Percentiles rank a stretch among this genome's conserved stretches.
phyloP scores from a whole-genome alignment of 2,329 filamentous ascomycete species.

The Trichophyton benhamiae region DNA sequence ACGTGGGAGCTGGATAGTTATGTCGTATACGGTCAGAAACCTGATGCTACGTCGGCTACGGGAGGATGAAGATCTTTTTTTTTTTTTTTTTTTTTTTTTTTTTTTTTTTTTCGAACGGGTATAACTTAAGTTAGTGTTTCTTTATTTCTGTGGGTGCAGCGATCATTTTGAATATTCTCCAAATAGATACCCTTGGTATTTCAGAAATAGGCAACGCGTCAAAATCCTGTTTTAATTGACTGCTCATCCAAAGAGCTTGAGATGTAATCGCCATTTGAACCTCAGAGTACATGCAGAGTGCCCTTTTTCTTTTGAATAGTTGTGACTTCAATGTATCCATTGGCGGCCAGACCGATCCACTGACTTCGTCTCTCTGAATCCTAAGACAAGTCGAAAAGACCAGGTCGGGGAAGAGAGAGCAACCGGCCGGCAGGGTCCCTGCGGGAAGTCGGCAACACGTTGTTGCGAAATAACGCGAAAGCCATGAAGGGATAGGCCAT shows the following conservation, averaged over 20 bases:
- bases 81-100: not conserved
- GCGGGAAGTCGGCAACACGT: not conserved
- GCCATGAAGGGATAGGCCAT: not conserved
- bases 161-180: no score
- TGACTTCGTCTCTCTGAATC: not conserved
- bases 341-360: no score
- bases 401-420: not conserved
- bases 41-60: not conserved
- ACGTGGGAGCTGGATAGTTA: slow-evolving; percentile 8
- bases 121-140: not conserved
- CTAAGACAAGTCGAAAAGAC: not conserved
- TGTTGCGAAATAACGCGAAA: not conserved
- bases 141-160: not conserved
- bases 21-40: slow-evolving; percentile 13
- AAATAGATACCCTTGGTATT: not conserved
- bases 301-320: no score
- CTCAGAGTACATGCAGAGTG: no score
- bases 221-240: no score
- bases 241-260: no score
- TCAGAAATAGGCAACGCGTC: not conserved
- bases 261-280: no score
- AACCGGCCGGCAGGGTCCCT: not conserved
- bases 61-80: not conserved
- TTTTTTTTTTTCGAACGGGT: no score
- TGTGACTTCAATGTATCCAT: no score